These are phyloP conservation scores for Candida methanosorbosa DNA, from an alignment of 805 yeast genomes.

Conservation along the genomic window DNA sequence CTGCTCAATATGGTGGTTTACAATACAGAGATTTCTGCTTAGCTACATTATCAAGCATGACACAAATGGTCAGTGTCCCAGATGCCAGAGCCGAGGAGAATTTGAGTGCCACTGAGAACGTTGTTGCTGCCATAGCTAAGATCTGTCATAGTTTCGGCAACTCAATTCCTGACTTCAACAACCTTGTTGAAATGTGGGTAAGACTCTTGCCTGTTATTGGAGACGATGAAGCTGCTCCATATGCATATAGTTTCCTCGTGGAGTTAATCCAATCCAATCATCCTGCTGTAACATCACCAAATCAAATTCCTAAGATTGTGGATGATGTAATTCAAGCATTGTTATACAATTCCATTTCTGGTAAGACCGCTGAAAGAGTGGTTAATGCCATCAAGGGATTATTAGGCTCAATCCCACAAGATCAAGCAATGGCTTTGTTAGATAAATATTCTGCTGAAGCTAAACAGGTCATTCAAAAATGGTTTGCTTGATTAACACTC, in stretches of 20 bases:
- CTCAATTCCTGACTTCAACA: constrained; percentile 49
- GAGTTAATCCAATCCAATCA: constrained; percentile 65
- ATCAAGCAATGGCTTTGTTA: constrained; percentile 56
- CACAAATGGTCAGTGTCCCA: constrained; percentile 64
- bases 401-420: constrained; percentile 57
- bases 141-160: constrained; percentile 60
- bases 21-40: constrained; percentile 54
- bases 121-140: constrained; percentile 76
- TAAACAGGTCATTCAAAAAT: constrained; percentile 38
- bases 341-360: constrained; percentile 55
- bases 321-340: constrained; percentile 70
- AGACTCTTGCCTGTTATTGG: constrained; percentile 70
- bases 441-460: constrained; percentile 55
- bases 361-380: constrained; percentile 60
- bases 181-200: constrained; percentile 69
- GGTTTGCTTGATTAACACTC: constrained; percentile 13
- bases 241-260: constrained; percentile 65
- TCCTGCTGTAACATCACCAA: constrained; percentile 33
- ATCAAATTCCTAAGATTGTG: constrained; percentile 51
- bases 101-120: constrained; percentile 79
- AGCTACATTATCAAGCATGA: constrained; percentile 65
- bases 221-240: constrained; percentile 86
- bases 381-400: constrained; percentile 57
- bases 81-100: constrained; percentile 84
- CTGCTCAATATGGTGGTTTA: constrained; percentile 74